Conservation (phyloP, 73 alveolate species). For the Blepharisma japonicum region DNA sequence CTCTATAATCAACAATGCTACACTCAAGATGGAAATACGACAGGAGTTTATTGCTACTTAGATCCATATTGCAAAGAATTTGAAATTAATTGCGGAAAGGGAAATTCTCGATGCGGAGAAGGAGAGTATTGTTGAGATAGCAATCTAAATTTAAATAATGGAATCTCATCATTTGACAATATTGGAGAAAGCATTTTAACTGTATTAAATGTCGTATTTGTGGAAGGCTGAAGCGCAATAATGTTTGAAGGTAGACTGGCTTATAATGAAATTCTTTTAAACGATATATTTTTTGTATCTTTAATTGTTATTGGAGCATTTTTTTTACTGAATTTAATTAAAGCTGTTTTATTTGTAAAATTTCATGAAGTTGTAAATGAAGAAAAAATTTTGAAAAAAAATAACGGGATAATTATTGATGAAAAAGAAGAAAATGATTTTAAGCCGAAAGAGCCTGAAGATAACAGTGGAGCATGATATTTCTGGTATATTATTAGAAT, state of each 20-base stretch:
- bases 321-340: constrained; percentile 49
- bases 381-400: background rate
- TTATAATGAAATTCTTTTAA: background rate
- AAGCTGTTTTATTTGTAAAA: constrained; percentile 47
- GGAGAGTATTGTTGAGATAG: constrained; percentile 31
- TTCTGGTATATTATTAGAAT: constrained; percentile 10
- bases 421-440: background rate
- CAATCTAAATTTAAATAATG: constrained; percentile 47
- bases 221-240: constrained; percentile 56
- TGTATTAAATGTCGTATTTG: constrained; percentile 44
- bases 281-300: constrained; percentile 42
- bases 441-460: background rate
- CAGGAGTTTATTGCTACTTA: background rate
- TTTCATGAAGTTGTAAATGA: constrained; percentile 27
- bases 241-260: constrained; percentile 44
- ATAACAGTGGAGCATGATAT: background rate
- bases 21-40: constrained; percentile 17
- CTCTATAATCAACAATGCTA: constrained; percentile 47
- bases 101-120: constrained; percentile 22
- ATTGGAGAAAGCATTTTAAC: constrained; percentile 34
- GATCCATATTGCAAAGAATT: constrained; percentile 26
- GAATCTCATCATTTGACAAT: constrained; percentile 50
- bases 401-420: background rate
- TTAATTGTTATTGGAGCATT: constrained; percentile 47
- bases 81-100: background rate